These are phyloP conservation scores for Yamadazyma endophytica DNA, from an alignment of 805 yeast genomes.

Conservation along the genomic window DNA sequence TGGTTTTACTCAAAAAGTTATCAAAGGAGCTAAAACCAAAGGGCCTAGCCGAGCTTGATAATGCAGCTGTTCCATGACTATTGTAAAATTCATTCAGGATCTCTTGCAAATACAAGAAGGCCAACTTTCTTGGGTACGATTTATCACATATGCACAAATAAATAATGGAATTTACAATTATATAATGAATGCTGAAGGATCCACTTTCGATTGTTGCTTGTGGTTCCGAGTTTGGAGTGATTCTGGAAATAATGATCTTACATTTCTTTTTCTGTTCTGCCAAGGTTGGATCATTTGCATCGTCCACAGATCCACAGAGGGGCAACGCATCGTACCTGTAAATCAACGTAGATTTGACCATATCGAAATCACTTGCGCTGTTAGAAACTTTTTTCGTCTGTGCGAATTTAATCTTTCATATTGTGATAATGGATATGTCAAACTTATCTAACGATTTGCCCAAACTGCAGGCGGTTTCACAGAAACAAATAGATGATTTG, in stretches of 20 bases:
- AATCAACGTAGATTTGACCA: slow-evolving; percentile 67
- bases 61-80: slow-evolving; percentile 67
- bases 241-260: slow-evolving; percentile 68
- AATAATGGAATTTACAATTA: slow-evolving; percentile 59
- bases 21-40: slow-evolving; percentile 88
- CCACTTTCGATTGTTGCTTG: slow-evolving; percentile 84
- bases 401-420: too few species aligned
- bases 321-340: slow-evolving; percentile 79
- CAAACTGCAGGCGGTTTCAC: slow-evolving; percentile 44
- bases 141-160: slow-evolving; percentile 76
- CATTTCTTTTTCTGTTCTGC: slow-evolving; percentile 80
- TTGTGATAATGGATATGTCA: slow-evolving; percentile 71
- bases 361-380: too few species aligned
- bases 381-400: too few species aligned
- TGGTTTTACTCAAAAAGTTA: slow-evolving; percentile 77
- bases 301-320: slow-evolving; percentile 86
- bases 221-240: slow-evolving; percentile 75
- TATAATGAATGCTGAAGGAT: slow-evolving; percentile 68
- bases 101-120: slow-evolving; percentile 82
- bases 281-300: slow-evolving; percentile 54
- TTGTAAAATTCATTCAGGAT: slow-evolving; percentile 76
- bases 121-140: slow-evolving; percentile 82
- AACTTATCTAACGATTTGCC: slow-evolving; percentile 56
- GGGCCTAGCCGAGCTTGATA: slow-evolving; percentile 69
- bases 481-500: slow-evolving; percentile 44